Conservation (phyloP, 2,329 filamentous ascomycete species). For the Harringtonia lauricola region DNA sequence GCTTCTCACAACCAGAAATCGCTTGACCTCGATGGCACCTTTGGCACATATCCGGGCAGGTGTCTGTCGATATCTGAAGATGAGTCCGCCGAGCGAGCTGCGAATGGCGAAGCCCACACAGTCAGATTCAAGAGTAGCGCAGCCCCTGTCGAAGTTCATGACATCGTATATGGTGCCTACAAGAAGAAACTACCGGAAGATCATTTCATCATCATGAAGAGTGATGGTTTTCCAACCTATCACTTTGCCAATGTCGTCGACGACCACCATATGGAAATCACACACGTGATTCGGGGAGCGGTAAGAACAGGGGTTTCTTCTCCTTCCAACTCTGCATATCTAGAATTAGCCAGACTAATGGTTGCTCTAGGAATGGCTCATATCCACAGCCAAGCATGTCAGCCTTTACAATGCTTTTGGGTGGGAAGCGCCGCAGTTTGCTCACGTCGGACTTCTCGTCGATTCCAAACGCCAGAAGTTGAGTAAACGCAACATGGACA, state of each 20-base stretch:
- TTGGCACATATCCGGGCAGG: slow-evolving; percentile 44
- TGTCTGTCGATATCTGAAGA: slow-evolving; percentile 57
- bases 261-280: slow-evolving; percentile 90
- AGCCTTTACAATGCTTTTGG: slow-evolving; percentile 66
- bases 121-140: slow-evolving; percentile 63
- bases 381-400: slow-evolving; percentile 70
- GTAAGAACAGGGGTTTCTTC: slow-evolving; percentile 27
- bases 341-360: background rate
- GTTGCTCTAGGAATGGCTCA: slow-evolving; percentile 69
- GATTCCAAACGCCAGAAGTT: slow-evolving; percentile 62
- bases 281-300: slow-evolving; percentile 84
- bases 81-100: slow-evolving; percentile 61
- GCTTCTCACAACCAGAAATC: slow-evolving; percentile 53
- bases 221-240: slow-evolving; percentile 87
- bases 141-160: slow-evolving; percentile 53
- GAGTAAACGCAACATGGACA: slow-evolving; percentile 67
- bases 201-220: slow-evolving; percentile 84
- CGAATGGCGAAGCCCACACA: slow-evolving; percentile 59
- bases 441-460: slow-evolving; percentile 68
- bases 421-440: slow-evolving; percentile 64
- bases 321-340: slow-evolving; percentile 4
- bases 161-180: slow-evolving; percentile 69
- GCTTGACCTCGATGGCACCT: slow-evolving; percentile 36
- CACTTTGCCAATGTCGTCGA: slow-evolving; percentile 97
- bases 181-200: slow-evolving; percentile 48